Evolutionary conservation across 2,329 filamentous ascomycete species (phyloP).

Genomic region (Pyrenophora teres): DNA sequence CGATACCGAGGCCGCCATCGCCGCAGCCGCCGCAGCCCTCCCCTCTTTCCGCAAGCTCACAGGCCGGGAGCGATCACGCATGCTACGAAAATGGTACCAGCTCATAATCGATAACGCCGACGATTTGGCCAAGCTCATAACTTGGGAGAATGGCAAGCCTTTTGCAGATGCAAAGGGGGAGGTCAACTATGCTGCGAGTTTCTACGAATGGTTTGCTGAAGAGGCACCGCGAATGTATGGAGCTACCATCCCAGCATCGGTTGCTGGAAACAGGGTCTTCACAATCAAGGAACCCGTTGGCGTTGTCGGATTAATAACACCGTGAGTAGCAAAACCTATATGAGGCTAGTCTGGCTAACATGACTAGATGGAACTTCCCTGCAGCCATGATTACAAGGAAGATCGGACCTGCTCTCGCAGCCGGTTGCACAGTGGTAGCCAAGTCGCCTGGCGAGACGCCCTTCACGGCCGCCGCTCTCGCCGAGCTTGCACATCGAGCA

Average conservation of each 20-base stretch:
- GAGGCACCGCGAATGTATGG: constrained; percentile 56
- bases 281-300: constrained; percentile 84
- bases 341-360: constrained; percentile 5
- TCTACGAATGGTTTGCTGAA: constrained; percentile 50
- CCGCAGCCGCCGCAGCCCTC: constrained; percentile 78
- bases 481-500: constrained; percentile 82
- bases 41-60: constrained; percentile 71
- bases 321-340: constrained; percentile 50
- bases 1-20: constrained; percentile 81
- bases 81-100: constrained; percentile 82
- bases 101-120: constrained; percentile 77
- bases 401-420: constrained; percentile 73
- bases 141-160: constrained; percentile 90
- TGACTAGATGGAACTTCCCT: constrained; percentile 74
- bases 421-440: constrained; percentile 91
- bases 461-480: constrained; percentile 84
- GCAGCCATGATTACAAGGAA: constrained; percentile 58
- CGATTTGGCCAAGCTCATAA: constrained; percentile 81
- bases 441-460: constrained; percentile 94
- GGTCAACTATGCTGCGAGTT: constrained; percentile 47
- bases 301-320: constrained; percentile 81
- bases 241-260: constrained; percentile 71
- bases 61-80: constrained; percentile 72
- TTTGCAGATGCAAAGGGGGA: constrained; percentile 57
- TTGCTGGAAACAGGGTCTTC: constrained; percentile 73